A percentile compares a stretch with the other conserved stretches of the same genome.
Evolutionary conservation across 2,329 filamentous ascomycete genomes (phyloP).

Genomic region (Biscogniauxia marginata): DNA sequence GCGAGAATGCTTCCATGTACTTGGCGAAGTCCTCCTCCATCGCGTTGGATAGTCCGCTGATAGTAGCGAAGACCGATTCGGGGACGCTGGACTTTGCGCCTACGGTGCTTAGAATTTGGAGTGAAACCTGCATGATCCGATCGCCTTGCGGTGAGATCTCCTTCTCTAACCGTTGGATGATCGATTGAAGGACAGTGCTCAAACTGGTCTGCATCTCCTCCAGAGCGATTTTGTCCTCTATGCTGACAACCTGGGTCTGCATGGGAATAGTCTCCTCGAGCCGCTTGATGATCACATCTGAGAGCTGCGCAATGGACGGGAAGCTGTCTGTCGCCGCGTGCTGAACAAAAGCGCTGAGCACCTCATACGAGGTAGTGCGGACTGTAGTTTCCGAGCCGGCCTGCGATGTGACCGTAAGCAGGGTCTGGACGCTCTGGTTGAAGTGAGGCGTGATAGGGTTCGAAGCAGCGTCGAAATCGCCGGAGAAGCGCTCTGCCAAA

Average conservation of each 20-base stretch:
- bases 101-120: constrained; percentile 75
- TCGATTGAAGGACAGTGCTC: constrained; percentile 85
- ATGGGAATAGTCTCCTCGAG: constrained; percentile 87
- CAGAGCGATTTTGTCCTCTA: constrained; percentile 92
- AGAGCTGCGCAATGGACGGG: constrained; percentile 74
- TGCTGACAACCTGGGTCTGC: constrained; percentile 90
- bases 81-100: constrained; percentile 89
- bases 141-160: constrained; percentile 90
- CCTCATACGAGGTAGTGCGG: constrained; percentile 94
- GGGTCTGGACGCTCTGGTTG: constrained; percentile 81
- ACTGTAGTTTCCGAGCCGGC: constrained; percentile 82
- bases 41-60: constrained; percentile 87
- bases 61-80: constrained; percentile 87
- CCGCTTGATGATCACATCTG: constrained; percentile 85
- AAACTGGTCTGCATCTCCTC: constrained; percentile 98
- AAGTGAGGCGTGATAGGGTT: constrained; percentile 92
- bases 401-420: constrained; percentile 82
- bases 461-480: constrained; percentile 71
- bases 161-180: constrained; percentile 85
- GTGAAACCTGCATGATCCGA: constrained; percentile 85
- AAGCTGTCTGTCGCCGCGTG: constrained; percentile 88
- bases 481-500: constrained; percentile 90
- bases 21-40: constrained; percentile 91
- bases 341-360: constrained; percentile 90
- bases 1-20: constrained; percentile 95